Conservation (phyloP, 208 protist species). For the Herpetomonas tarakana region DNA sequence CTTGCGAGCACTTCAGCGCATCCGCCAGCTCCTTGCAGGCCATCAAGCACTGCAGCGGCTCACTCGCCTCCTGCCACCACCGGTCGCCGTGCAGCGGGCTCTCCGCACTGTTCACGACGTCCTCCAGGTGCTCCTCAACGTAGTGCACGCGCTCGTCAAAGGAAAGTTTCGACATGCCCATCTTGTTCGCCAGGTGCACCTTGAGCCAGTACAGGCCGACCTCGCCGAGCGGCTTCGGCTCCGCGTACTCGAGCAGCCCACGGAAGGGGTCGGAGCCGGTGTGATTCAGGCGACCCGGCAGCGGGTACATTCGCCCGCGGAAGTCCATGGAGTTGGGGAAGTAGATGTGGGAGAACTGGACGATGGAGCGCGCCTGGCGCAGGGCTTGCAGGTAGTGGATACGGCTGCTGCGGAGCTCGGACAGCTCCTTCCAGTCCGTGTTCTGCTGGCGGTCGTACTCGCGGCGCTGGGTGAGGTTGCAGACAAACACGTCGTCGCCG, state of each 20-base stretch:
- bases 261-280: conserved; percentile 94
- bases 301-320: conserved; percentile 97
- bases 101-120: conserved; percentile 86
- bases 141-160: conserved; percentile 95
- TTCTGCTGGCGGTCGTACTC: conserved; percentile 67
- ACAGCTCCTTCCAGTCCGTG: conserved; percentile 80
- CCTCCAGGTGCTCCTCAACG: conserved; percentile 91
- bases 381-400: conserved; percentile 89
- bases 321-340: conserved; percentile 99
- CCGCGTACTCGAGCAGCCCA: conserved; percentile 94
- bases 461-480: conserved; percentile 60
- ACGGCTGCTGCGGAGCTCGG: conserved; percentile 80
- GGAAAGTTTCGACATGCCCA: conserved; percentile 95
- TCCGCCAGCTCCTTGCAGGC: conserved; percentile 94
- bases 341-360: conserved; percentile 94
- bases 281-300: conserved; percentile 97
- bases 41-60: conserved; percentile 96
- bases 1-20: conserved; percentile 86
- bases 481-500: conserved; percentile 33
- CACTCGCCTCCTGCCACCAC: conserved; percentile 95
- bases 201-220: conserved; percentile 97
- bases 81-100: conserved; percentile 71
- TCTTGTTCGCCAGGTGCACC: conserved; percentile 98
- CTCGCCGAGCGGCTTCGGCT: conserved; percentile 92
- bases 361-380: conserved; percentile 85